Percentiles rank a stretch among this genome's conserved stretches.
These are phyloP conservation scores for Botrytis sinoallii DNA, from an alignment of 2,329 filamentous ascomycete species.

Conservation along the genomic window DNA sequence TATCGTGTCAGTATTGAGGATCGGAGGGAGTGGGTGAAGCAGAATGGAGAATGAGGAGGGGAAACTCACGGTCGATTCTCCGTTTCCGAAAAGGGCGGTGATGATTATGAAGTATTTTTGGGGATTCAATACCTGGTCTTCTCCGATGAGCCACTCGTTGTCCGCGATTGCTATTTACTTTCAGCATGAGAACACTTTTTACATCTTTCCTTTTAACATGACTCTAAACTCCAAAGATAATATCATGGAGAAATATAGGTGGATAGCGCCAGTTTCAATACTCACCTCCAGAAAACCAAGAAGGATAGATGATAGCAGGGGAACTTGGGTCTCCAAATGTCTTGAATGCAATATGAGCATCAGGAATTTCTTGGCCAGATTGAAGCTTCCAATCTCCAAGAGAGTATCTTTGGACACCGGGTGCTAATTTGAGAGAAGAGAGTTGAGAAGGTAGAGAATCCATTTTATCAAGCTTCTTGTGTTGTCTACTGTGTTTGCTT, in stretches of 20 bases:
- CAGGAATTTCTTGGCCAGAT: constrained; percentile 57
- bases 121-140: constrained; percentile 54
- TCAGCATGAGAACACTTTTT: constrained; percentile 12
- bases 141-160: constrained; percentile 68
- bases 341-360: constrained; percentile 73
- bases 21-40: neutral
- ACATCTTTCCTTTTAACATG: neutral
- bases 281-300: constrained; percentile 67
- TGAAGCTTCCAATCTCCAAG: constrained; percentile 67
- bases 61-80: constrained; percentile 51
- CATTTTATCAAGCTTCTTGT: neutral
- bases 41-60: neutral
- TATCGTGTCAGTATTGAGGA: neutral
- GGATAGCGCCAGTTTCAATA: constrained; percentile 7
- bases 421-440: neutral
- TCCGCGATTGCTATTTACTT: constrained; percentile 54
- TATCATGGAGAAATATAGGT: too few species aligned
- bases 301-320: constrained; percentile 72
- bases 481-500: neutral
- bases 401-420: constrained; percentile 46
- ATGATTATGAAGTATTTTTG: constrained; percentile 66
- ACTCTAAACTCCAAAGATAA: too few species aligned
- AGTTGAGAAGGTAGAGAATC: neutral
- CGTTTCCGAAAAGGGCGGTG: constrained; percentile 66
- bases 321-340: constrained; percentile 62